Evolutionary conservation across 139 green algal species (phyloP), one percentile per base, ranked within the genome.

Genomic region (Coelastrella sp.): DNA sequence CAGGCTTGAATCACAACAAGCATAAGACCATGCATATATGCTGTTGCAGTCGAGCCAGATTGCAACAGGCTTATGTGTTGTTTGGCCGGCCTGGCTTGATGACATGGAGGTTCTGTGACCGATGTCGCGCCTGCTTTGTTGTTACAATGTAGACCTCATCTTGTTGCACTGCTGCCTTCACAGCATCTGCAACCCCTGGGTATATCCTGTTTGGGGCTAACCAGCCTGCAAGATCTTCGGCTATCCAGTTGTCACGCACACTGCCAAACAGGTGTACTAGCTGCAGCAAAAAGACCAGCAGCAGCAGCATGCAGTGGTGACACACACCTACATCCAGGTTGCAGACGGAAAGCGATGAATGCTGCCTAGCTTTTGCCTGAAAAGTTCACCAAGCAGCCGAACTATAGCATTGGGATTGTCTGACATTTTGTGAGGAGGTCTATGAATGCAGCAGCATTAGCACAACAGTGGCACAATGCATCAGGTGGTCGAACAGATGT

Each of bases 91-190:
- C 32, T 47, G 32, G 32, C 32, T 47, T 47, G 32, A 47, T 47
- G 32, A 47, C n/a, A 47, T 47, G 0, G 32, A 47, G 32, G 32
- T 47, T 47, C n/a, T n/a, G n/a, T 47, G 32, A 47, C 1, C 32
- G 32, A 47, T 47, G 32, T 47, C 85, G 5, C 64, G 95, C 97
- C 96, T 99, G 97, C 92, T 99, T 99, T 23, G 98, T 99, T 47
- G 98, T 99, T 11, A 99, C 98, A 83, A 99, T 99, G 94, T 98
- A 99, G 7, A 98, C 90, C 75, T 98, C 92, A 61, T 96, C 83
- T 0, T 13, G 32, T 8, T 84, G 82, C 83, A 97, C 87, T 3
- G 96, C 92, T 3, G 61, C 73, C 22, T 77, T 78, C 78, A 99
- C 78, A 4, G 96, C 93, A 3, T 97, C 95, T 1, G 96, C 92